These are phyloP conservation scores for Stemphylium lycopersici DNA, from an alignment of 2,329 filamentous ascomycete genomes.

Conservation along the genomic window DNA sequence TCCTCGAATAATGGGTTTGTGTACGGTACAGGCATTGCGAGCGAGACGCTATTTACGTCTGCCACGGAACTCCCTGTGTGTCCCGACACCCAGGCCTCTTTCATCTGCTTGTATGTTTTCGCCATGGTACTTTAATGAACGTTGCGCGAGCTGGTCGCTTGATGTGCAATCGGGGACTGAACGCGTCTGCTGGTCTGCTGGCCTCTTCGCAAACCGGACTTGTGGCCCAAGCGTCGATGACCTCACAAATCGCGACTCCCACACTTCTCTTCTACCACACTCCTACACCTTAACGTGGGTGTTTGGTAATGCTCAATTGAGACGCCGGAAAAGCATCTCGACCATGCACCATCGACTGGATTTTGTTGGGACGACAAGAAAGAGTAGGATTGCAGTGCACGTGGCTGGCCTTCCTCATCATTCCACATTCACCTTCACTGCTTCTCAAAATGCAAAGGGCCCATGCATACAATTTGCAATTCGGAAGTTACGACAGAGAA, in stretches of 20 bases:
- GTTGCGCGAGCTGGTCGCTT: constrained; percentile 19
- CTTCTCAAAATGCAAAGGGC: background rate
- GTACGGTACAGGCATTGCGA: constrained; percentile 76
- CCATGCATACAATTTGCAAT: constrained; percentile 1
- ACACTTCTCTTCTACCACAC: background rate
- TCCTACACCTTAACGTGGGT: background rate
- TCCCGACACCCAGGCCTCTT: constrained; percentile 95
- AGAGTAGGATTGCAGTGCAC: background rate
- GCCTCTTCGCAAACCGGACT: constrained; percentile 13
- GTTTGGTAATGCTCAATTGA: accelerated
- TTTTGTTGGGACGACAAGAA: background rate
- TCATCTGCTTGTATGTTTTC: constrained; percentile 81
- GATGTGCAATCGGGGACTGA: constrained; percentile 10
- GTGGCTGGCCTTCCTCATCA: background rate
- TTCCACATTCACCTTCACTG: constrained; percentile 17
- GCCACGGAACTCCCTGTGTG: constrained; percentile 80
- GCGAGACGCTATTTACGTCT: constrained; percentile 87
- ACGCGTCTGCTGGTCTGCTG: constrained; percentile 32
- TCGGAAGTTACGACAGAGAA: constrained; percentile 2
- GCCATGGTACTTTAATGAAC: constrained; percentile 32
- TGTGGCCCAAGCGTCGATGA: constrained; percentile 13
- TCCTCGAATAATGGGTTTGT: constrained; percentile 22
- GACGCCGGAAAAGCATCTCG: accelerated
- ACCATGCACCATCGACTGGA: background rate
- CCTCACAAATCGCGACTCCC: constrained; percentile 13